phyloP scores from a whole-genome alignment of 257 asterid genomes.

The Avicennia marina region DNA sequence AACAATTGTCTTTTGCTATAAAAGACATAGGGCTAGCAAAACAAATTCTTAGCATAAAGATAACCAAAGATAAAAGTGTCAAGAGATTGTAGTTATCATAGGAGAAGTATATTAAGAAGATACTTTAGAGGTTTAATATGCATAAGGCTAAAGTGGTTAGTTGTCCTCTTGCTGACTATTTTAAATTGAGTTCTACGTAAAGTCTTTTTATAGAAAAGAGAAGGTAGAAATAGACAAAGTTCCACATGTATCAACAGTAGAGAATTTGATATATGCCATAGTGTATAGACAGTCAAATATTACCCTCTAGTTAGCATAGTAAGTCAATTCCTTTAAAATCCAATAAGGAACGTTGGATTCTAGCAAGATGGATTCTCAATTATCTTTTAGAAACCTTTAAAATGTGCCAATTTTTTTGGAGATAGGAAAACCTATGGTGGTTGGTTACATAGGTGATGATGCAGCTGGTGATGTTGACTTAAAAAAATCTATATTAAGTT shows the following conservation, averaged over 20 bases:
- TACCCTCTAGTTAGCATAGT: not conserved
- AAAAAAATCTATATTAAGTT: not conserved
- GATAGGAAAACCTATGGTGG: not conserved
- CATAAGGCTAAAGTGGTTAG: not conserved
- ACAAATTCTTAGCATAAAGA: not conserved
- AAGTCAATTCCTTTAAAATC: not conserved
- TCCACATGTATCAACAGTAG: not conserved
- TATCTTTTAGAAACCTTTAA: not conserved
- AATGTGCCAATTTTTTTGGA: not conserved
- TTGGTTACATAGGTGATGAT: not conserved
- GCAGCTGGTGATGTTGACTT: not conserved
- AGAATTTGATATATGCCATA: not conserved
- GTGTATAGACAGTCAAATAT: not conserved
- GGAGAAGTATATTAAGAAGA: not conserved
- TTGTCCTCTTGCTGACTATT: not conserved
- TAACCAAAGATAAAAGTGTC: not conserved
- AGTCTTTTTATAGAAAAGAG: not conserved
- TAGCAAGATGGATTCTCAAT: not conserved
- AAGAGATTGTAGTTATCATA: not conserved
- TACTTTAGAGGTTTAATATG: not conserved
- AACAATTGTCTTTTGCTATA: not conserved
- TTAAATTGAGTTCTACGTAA: not conserved
- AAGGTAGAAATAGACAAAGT: not conserved
- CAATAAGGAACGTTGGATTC: not conserved
- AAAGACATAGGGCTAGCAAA: not conserved